phyloP scores from a whole-genome alignment of 352 stramenopile genomes.

The Plasmopara viticola region DNA sequence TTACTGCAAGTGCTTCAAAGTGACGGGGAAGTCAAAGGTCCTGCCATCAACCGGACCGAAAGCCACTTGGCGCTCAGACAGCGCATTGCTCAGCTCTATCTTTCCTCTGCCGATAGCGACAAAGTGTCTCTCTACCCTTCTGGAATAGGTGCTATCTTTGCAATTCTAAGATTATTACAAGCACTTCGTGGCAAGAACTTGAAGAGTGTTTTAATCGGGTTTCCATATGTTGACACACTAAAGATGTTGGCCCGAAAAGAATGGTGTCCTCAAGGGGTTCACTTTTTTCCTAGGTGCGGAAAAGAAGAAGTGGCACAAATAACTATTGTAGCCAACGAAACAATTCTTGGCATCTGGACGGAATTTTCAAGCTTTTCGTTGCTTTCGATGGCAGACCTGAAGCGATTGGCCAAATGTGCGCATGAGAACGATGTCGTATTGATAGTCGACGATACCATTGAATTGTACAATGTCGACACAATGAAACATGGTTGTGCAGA shows the following conservation, averaged over 20 bases:
- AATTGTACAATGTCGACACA: conserved; percentile 88
- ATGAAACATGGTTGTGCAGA: conserved; percentile 73
- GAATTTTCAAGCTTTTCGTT: conserved; percentile 92
- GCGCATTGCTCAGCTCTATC: conserved; percentile 52
- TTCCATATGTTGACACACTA: conserved; percentile 92
- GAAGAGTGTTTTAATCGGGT: conserved; percentile 88
- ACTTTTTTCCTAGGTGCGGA: conserved; percentile 86
- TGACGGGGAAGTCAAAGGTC: not conserved
- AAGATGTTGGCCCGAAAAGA: conserved; percentile 86
- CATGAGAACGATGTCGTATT: conserved; percentile 83
- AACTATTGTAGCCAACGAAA: conserved; percentile 56
- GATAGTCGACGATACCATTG: conserved; percentile 89
- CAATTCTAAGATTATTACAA: conserved; percentile 61
- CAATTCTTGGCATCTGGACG: conserved; percentile 86
- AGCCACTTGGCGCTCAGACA: conserved; percentile 39
- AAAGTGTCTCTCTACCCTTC: conserved; percentile 79
- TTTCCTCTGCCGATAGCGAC: conserved; percentile 10
- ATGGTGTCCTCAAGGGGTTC: conserved; percentile 75
- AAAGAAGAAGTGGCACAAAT: conserved; percentile 52
- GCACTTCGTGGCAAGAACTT: conserved; percentile 23
- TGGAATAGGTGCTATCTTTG: conserved; percentile 85
- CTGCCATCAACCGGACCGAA: not conserved
- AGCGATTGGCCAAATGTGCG: conserved; percentile 69
- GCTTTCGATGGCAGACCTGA: conserved; percentile 79
- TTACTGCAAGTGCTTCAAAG: conserved; percentile 47